Evolutionary conservation across 192 early-diverging fungal genomes (phyloP).

Genomic region (Rhizophagus clarus): DNA sequence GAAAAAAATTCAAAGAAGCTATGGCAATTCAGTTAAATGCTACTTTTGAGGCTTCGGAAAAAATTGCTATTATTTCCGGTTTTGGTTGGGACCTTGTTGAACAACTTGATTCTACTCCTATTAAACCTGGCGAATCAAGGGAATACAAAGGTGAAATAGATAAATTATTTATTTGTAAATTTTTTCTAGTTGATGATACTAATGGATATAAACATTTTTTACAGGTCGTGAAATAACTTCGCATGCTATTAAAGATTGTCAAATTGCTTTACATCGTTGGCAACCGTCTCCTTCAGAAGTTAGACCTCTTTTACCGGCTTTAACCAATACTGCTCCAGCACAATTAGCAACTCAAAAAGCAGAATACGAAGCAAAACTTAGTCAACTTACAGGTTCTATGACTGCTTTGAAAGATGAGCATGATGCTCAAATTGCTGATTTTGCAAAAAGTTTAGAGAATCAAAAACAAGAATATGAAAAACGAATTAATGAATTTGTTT

Average conservation of each 20-base stretch:
- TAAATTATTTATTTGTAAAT: not conserved
- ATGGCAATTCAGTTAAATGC: slow-evolving; percentile 40
- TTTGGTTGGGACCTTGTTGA: slow-evolving; percentile 35
- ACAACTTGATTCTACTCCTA: slow-evolving; percentile 1
- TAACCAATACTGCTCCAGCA: slow-evolving; percentile 29
- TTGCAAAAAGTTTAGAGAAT: not conserved
- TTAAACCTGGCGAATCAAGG: not conserved
- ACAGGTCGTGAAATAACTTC: not conserved
- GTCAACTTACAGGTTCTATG: slow-evolving; percentile 9
- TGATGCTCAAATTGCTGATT: slow-evolving; percentile 2
- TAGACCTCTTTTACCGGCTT: slow-evolving; percentile 19
- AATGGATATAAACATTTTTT: not conserved
- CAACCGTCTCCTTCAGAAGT: slow-evolving; percentile 14
- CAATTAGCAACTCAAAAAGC: slow-evolving; percentile 28
- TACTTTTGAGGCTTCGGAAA: slow-evolving; percentile 44
- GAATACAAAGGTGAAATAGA: not conserved
- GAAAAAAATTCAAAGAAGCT: slow-evolving; percentile 39
- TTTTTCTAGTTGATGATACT: not conserved
- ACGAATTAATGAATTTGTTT: not conserved
- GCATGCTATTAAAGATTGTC: slow-evolving; percentile 30
- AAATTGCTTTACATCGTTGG: slow-evolving; percentile 29
- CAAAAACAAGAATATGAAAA: slow-evolving; percentile 12
- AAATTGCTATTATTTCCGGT: slow-evolving; percentile 44
- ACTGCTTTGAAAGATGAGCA: slow-evolving; percentile 3
- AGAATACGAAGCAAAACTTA: slow-evolving; percentile 30